Evolutionary conservation across 179 eudicot genomes (phyloP).

Genomic region (Carnegiea gigantea): DNA sequence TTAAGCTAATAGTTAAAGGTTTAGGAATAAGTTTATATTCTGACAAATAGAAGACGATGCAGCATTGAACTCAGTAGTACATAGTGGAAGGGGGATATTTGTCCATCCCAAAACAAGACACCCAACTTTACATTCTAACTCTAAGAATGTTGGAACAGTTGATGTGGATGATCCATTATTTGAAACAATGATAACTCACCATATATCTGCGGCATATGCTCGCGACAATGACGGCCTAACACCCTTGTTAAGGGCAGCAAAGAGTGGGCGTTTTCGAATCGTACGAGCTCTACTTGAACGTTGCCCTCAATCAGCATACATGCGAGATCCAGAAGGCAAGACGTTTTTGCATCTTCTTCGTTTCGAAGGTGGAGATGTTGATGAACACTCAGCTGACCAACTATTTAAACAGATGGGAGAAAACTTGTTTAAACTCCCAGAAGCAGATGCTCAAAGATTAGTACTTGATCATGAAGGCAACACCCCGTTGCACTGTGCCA

Average conservation of each 20-base stretch:
- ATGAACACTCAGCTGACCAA: too few relatives aligned
- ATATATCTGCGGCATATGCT: background rate
- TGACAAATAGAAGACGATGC: too few relatives aligned
- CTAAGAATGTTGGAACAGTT: too few relatives aligned
- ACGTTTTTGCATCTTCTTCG: background rate
- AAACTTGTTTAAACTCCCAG: background rate
- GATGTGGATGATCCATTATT: too few relatives aligned
- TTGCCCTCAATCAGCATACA: background rate
- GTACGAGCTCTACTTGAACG: background rate
- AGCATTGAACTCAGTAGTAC: too few relatives aligned
- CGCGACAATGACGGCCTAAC: background rate
- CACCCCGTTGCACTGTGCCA: conserved; percentile 1
- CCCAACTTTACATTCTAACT: background rate
- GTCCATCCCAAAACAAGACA: too few relatives aligned
- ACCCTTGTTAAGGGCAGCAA: conserved; percentile 6
- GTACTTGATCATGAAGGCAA: background rate
- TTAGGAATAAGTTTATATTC: too few relatives aligned
- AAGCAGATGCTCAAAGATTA: background rate
- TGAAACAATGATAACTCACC: too few relatives aligned
- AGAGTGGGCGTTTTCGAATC: background rate
- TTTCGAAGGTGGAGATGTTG: background rate
- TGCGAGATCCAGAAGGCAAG: background rate
- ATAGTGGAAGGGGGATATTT: too few relatives aligned
- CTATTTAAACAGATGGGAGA: too few relatives aligned
- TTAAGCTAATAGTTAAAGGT: too few relatives aligned